Percentiles rank a stretch among this genome's conserved stretches.
Conservation (phyloP, 2,329 filamentous ascomycete species). For the Magnaporthiopsis poae region DNA sequence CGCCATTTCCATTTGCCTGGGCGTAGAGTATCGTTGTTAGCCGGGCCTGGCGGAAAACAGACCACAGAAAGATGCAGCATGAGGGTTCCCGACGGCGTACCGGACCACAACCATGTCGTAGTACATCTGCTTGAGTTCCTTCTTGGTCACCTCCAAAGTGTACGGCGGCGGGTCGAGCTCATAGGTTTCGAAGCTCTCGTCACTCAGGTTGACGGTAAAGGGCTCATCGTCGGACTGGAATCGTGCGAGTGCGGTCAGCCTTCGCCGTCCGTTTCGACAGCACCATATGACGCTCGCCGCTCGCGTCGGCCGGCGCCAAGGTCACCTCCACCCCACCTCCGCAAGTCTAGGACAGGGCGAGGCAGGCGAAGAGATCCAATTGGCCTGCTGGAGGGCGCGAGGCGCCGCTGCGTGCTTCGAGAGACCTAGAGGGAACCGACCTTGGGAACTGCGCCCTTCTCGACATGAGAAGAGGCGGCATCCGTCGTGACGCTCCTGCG, state of each 20-base stretch:
- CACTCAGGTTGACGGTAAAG: conserved; percentile 84
- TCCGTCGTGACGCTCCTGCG: conserved; percentile 84
- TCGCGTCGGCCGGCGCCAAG: background rate
- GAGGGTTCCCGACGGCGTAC: conserved; percentile 43
- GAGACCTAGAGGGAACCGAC: conserved; percentile 19
- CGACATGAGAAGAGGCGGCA: conserved; percentile 81
- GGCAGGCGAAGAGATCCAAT: background rate
- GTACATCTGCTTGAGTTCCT: conserved; percentile 98
- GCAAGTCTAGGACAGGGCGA: background rate
- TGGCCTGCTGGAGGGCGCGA: background rate
- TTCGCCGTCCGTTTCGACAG: background rate
- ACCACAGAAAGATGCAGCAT: background rate
- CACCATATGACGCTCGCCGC: background rate
- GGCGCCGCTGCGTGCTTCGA: background rate
- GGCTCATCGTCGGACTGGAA: conserved; percentile 80
- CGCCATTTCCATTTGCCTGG: conserved; percentile 98
- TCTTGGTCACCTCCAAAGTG: conserved; percentile 88
- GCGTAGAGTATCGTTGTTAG: conserved; percentile 1
- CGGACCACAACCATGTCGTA: conserved; percentile 89
- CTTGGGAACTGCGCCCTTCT: conserved; percentile 56
- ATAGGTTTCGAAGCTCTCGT: conserved; percentile 99
- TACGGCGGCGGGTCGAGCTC: conserved; percentile 93
- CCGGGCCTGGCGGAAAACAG: background rate
- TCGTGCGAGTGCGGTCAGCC: conserved; percentile 9
- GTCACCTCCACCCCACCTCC: background rate